These are phyloP conservation scores for Sporothrix mexicana DNA, from an alignment of 2,329 filamentous ascomycete genomes.

Conservation along the genomic window DNA sequence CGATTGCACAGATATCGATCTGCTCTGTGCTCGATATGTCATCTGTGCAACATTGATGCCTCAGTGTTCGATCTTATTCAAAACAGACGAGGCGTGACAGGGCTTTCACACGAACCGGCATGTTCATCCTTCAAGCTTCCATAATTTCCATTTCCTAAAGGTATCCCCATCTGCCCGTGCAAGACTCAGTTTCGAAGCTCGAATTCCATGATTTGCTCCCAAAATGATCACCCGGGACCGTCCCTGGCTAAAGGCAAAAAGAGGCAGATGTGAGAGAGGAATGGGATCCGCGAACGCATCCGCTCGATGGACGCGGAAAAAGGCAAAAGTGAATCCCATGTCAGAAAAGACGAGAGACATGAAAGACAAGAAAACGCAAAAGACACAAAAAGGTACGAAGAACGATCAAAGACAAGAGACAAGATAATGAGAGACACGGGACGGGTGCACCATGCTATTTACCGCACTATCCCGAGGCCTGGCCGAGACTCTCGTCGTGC, in stretches of 20 bases:
- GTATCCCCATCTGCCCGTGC: no score
- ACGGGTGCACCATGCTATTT: constrained; percentile 12
- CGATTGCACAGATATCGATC: no score
- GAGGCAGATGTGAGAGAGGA: background rate
- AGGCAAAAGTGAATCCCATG: background rate
- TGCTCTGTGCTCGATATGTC: background rate
- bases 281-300: constrained; percentile 13
- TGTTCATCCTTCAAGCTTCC: background rate
- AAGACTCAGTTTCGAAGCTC: no score
- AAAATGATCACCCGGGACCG: constrained; percentile 15
- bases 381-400: no score
- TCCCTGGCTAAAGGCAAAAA: constrained; percentile 10
- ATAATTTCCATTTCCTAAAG: background rate
- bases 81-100: background rate
- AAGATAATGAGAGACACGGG: constrained; percentile 13
- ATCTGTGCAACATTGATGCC: background rate
- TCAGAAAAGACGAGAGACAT: constrained; percentile 1
- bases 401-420: background rate
- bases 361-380: no score
- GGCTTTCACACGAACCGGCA: background rate
- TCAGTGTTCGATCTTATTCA: background rate
- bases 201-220: background rate
- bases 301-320: background rate
- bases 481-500: constrained; percentile 1
- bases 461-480: constrained; percentile 11